Percentiles rank a stretch among this genome's conserved stretches.
Conservation (phyloP, 768 basidiomycete genomes). For the Suillus tomentosus region DNA sequence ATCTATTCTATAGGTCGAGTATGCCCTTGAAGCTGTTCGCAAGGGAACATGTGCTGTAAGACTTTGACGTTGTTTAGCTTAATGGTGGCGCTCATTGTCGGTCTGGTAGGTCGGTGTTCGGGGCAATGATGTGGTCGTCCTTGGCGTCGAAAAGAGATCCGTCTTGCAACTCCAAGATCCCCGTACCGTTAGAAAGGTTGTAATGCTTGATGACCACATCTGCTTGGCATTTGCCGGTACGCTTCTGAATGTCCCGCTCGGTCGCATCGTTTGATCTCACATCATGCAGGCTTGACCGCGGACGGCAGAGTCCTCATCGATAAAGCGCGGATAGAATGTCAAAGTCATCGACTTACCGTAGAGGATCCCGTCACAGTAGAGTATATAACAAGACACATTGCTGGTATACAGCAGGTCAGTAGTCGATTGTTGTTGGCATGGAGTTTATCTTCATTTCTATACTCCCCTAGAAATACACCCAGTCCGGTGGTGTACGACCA, state of each 20-base stretch:
- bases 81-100: slow-evolving; percentile 10
- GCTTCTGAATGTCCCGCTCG: slow-evolving; percentile 23
- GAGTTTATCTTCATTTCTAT: not conserved
- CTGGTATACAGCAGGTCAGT: slow-evolving; percentile 95
- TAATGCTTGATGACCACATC: slow-evolving; percentile 97
- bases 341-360: slow-evolving; percentile 94
- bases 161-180: slow-evolving; percentile 97
- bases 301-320: slow-evolving; percentile 98
- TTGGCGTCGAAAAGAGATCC: slow-evolving; percentile 99
- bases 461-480: slow-evolving; percentile 80
- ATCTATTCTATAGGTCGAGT: slow-evolving; percentile 78
- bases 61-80: slow-evolving; percentile 14
- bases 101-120: slow-evolving; percentile 84
- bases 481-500: slow-evolving; percentile 97
- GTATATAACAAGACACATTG: slow-evolving; percentile 97
- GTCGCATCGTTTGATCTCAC: slow-evolving; percentile 15
- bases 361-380: slow-evolving; percentile 98
- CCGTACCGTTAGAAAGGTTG: slow-evolving; percentile 95
- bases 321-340: slow-evolving; percentile 97
- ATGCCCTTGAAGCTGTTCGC: slow-evolving; percentile 95
- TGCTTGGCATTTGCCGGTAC: slow-evolving; percentile 96
- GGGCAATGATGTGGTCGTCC: slow-evolving; percentile 91
- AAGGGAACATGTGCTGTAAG: slow-evolving; percentile 96
- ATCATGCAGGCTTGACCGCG: slow-evolving; percentile 80
- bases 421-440: slow-evolving; percentile 1